A percentile compares a stretch with the other conserved stretches of the same genome.
phyloP scores from a whole-genome alignment of 768 basidiomycete genomes.

The Panellus pusillus region DNA sequence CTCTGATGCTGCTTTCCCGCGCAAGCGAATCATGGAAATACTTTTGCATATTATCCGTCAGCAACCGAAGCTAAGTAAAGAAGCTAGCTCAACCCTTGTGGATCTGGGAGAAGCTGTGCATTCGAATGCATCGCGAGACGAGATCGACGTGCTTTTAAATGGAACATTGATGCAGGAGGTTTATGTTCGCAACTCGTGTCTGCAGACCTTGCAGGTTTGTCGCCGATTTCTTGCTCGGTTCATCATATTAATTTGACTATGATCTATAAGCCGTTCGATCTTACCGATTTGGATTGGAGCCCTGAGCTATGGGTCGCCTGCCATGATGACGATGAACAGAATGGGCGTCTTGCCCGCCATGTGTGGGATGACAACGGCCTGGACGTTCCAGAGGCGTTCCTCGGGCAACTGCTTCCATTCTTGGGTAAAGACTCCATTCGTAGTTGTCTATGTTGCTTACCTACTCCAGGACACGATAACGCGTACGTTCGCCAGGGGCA shows the following conservation, averaged over 20 bases:
- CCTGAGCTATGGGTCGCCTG: slow-evolving; percentile 84
- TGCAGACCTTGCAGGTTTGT: slow-evolving; percentile 85
- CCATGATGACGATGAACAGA: slow-evolving; percentile 87
- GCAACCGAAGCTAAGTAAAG: slow-evolving; percentile 81
- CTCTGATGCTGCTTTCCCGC: slow-evolving; percentile 69
- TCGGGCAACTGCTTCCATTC: slow-evolving; percentile 58
- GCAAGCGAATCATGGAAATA: slow-evolving; percentile 62
- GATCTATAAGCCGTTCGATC: slow-evolving; percentile 73
- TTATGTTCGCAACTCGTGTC: slow-evolving; percentile 81
- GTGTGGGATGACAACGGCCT: slow-evolving; percentile 97
- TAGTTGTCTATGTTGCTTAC: background rate
- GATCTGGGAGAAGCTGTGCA: slow-evolving; percentile 82
- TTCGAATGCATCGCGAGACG: slow-evolving; percentile 57
- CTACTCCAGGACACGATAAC: slow-evolving; percentile 66
- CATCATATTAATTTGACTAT: background rate
- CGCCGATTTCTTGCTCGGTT: background rate
- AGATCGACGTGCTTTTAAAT: slow-evolving; percentile 63
- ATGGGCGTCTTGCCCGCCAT: slow-evolving; percentile 73
- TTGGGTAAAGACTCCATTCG: slow-evolving; percentile 54
- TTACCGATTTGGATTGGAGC: slow-evolving; percentile 94
- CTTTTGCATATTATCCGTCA: slow-evolving; percentile 72
- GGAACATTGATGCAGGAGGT: slow-evolving; percentile 86
- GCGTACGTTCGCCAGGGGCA: slow-evolving; percentile 75
- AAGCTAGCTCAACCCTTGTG: slow-evolving; percentile 77
- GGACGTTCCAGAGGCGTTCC: slow-evolving; percentile 72